Conservation (phyloP, 192 early-diverging fungal species). For the Coemansia asiatica region DNA sequence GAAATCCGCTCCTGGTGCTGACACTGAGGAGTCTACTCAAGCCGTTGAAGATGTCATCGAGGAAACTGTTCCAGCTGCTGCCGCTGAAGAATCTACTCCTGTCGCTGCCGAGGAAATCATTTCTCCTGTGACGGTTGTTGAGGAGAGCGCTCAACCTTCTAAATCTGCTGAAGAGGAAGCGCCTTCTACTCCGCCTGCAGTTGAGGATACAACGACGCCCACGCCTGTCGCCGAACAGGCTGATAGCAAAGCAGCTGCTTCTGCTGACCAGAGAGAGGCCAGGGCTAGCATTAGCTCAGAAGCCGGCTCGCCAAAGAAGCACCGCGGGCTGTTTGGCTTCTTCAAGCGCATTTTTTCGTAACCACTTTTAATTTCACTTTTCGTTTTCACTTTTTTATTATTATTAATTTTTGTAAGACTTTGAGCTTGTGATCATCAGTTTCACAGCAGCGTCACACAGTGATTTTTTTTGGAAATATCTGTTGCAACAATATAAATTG, state of each 20-base stretch:
- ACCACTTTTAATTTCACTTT: constrained; percentile 3
- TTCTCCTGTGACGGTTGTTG: not conserved
- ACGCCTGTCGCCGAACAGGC: constrained; percentile 12
- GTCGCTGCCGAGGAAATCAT: no score
- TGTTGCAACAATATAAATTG: not conserved
- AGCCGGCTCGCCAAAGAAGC: constrained; percentile 34
- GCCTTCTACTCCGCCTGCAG: not conserved
- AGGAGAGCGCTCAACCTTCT: not conserved
- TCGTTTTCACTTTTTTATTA: not conserved
- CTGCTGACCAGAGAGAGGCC: not conserved
- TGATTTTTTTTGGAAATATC: not conserved
- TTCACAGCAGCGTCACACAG: not conserved
- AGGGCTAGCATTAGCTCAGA: constrained; percentile 6
- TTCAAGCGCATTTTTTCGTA: constrained; percentile 50
- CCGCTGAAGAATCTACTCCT: not conserved
- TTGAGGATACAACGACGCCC: not conserved
- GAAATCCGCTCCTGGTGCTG: not conserved
- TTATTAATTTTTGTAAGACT: not conserved
- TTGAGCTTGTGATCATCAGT: not conserved
- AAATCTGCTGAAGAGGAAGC: not conserved
- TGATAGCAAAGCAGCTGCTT: not conserved
- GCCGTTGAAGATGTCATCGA: not conserved
- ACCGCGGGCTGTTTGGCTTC: constrained; percentile 45
- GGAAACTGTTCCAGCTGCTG: not conserved
- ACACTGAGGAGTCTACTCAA: not conserved